Conservation (phyloP, 2,329 filamentous ascomycete species). For the Elsinoe arachidis region DNA sequence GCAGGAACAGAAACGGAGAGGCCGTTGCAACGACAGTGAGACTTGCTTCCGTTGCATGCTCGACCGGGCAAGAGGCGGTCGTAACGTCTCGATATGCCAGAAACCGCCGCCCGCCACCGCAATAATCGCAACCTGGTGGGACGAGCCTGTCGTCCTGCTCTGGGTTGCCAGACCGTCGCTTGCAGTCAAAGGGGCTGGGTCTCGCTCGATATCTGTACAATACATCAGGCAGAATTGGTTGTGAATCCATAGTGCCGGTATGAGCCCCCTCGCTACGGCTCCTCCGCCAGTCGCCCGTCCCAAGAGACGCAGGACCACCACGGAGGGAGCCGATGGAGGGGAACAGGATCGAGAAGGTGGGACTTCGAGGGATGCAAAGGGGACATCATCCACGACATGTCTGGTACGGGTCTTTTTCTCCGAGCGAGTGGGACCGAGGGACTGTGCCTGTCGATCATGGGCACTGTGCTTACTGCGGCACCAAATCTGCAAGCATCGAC, state of each 20-base stretch:
- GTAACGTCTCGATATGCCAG: slow-evolving; percentile 11
- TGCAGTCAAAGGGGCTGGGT: not conserved
- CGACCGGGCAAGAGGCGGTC: slow-evolving; percentile 10
- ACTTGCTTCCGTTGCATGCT: slow-evolving; percentile 10
- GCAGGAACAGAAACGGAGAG: slow-evolving; percentile 12
- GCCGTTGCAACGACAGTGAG: slow-evolving; percentile 12
- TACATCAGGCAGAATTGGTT: not conserved
- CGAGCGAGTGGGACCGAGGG: not conserved
- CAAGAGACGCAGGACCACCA: not conserved
- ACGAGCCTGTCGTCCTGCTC: not conserved
- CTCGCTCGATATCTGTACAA: not conserved
- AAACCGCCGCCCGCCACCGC: slow-evolving; percentile 10
- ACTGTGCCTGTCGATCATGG: slow-evolving; percentile 5
- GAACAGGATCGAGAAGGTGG: not conserved
- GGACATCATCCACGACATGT: not conserved
- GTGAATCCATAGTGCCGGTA: slow-evolving; percentile 5
- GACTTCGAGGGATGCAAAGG: not conserved
- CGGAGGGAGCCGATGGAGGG: not conserved
- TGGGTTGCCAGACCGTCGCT: not conserved
- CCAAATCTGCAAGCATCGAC: not conserved
- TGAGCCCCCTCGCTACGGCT: not conserved
- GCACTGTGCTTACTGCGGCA: not conserved
- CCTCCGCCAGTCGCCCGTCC: not conserved
- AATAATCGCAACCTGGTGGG: not conserved
- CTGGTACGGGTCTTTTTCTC: slow-evolving; percentile 2